Base-by-base conservation (phyloP, 2,329 filamentous ascomycete genomes). In the Pestalotiopsis sp. region DNA sequence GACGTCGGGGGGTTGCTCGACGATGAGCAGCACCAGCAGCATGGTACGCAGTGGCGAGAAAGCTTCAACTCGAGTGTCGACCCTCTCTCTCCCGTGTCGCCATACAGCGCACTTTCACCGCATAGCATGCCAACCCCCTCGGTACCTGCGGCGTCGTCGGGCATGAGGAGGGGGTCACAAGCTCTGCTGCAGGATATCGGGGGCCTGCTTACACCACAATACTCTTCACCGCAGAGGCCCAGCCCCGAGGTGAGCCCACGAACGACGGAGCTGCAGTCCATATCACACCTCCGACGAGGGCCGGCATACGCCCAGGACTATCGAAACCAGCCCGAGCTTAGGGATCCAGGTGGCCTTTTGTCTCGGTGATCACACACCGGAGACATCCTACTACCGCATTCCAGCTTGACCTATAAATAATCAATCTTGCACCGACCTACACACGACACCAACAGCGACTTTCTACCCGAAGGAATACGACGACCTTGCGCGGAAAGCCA, bases 1-100 rank as follows among this genome's bases (percentile, higher is more conserved):
- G 95, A 97, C 73, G 91, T 94, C 1, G 94, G 94, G 25, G 93
- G 93, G 0, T 81, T 97, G 0, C 82, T 97, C 0, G 89, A 91
- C 4, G 85, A 84, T 20, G 85, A 85, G 52, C 71, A 80, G 77
- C 45, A 73, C 65, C 68, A 70, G 70, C 41, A 49, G n/a, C 45
- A 52, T n/a, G 45, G 45, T 17, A 62, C 59, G 27, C 76, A 79
- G 62, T 77, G 80, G 56, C 79, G 81, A 12, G 81, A 81, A 38
- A 86, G 84, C 70, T 78, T 77, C 68, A 78, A 79, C 25, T 85
- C 84, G 4, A 81, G 79, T 60, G 71, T 80, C 38, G 83, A 82
- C 39, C 80, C 82, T 1, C 73, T 77, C 17, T 70, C 69, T 13
- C 60, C 66, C 17, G 56, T 60, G 12, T 66, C 56, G 20, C 52